These are phyloP conservation scores for Bombardia bombarda DNA, from an alignment of 495 filamentous ascomycete genomes.

Conservation along the genomic window DNA sequence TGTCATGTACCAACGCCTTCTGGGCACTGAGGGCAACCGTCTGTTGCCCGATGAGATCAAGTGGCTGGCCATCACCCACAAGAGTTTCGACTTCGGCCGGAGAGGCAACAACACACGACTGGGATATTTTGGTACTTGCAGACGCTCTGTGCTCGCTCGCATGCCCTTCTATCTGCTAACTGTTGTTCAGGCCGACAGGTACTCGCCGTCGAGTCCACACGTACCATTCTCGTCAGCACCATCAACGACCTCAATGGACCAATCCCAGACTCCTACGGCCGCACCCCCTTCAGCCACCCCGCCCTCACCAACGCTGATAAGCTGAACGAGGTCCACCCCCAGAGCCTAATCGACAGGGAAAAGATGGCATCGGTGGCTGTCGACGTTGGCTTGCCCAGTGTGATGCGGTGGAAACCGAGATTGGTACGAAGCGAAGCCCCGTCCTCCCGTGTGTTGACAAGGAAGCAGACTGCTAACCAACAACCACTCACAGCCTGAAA, in stretches of 20 bases:
- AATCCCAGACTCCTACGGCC: constrained; percentile 37
- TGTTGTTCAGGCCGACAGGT: constrained; percentile 63
- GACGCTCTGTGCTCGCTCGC: constrained; percentile 34
- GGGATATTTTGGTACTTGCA: constrained; percentile 70
- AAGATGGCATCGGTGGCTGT: constrained; percentile 59
- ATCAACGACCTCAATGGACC: constrained; percentile 15
- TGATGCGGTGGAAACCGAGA: constrained; percentile 81
- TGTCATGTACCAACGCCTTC: constrained; percentile 59
- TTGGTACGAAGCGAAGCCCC: too few relatives aligned
- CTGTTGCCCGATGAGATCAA: constrained; percentile 84
- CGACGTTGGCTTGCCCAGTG: constrained; percentile 59
- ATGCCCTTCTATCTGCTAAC: constrained; percentile 38
- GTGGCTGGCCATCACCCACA: constrained; percentile 96
- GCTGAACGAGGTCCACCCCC: constrained; percentile 47
- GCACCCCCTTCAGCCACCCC: constrained; percentile 63
- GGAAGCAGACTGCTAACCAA: constrained; percentile 5
- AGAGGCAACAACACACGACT: constrained; percentile 91
- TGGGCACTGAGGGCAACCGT: constrained; percentile 61
- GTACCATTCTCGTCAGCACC: constrained; percentile 53
- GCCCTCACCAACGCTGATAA: constrained; percentile 65
- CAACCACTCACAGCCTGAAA: constrained; percentile 49
- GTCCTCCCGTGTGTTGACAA: background rate
- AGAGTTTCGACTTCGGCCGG: constrained; percentile 93
- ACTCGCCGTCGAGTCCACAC: constrained; percentile 65
- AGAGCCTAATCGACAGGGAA: constrained; percentile 45